phyloP scores from a whole-genome alignment of 1,139 yeast species.

The Hyphopichia burtonii region DNA sequence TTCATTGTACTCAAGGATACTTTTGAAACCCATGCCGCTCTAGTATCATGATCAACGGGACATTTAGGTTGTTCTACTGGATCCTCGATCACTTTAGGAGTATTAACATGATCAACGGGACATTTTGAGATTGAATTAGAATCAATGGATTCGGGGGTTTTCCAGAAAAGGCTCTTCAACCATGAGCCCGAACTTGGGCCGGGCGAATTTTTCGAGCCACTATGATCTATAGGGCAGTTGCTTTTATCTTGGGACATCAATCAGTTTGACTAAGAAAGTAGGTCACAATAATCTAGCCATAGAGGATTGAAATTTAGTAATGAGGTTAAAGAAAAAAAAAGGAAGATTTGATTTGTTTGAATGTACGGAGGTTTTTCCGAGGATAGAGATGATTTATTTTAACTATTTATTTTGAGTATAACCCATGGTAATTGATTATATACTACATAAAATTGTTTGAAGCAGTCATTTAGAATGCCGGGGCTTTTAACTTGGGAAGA shows the following conservation, averaged over 20 bases:
- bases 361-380: background rate
- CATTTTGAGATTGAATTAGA: background rate
- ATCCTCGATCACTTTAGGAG: background rate
- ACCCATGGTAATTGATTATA: background rate
- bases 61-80: conserved; percentile 43
- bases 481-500: too few species aligned
- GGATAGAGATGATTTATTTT: background rate
- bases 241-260: conserved; percentile 10
- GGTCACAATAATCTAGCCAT: too few species aligned
- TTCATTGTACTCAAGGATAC: conserved; percentile 30
- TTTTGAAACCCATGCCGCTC: conserved; percentile 55
- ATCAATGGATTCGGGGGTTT: background rate
- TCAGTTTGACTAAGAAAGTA: too few species aligned
- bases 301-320: background rate
- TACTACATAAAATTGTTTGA: too few species aligned
- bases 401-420: background rate
- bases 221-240: conserved; percentile 28
- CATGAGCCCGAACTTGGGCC: conserved; percentile 18
- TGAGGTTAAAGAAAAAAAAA: background rate
- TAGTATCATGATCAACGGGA: conserved; percentile 66
- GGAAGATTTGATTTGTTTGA: background rate
- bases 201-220: conserved; percentile 1
- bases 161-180: conserved; percentile 8
- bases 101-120: too few species aligned
- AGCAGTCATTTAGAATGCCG: too few species aligned